Percentiles rank a stretch among this genome's conserved stretches.
Evolutionary conservation across 805 yeast genomes (phyloP).

Genomic region (Ogataea neopini): DNA sequence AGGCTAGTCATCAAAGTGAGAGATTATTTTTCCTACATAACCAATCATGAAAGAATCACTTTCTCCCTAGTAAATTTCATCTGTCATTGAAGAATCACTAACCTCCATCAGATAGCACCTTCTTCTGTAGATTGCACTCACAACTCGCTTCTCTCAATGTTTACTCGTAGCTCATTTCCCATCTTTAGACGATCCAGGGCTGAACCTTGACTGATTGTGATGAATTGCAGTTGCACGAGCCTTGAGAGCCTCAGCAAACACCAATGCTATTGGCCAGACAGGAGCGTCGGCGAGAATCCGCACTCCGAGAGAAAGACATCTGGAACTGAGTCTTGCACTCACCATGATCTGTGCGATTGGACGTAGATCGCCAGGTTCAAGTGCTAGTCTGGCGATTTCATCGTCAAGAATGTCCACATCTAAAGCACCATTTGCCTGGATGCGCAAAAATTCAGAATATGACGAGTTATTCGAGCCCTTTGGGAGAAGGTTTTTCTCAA

Average conservation of each 20-base stretch:
- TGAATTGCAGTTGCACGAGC: constrained; percentile 53
- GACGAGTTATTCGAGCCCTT: constrained; percentile 51
- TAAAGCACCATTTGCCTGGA: constrained; percentile 60
- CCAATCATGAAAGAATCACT: too few species aligned
- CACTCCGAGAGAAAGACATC: constrained; percentile 68
- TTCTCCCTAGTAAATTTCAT: too few species aligned
- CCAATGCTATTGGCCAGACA: constrained; percentile 79
- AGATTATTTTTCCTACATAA: too few species aligned
- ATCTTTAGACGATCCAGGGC: constrained; percentile 19
- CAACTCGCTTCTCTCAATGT: too few species aligned
- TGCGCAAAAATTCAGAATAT: constrained; percentile 57
- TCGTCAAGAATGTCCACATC: constrained; percentile 52
- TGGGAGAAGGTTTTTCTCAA: constrained; percentile 59
- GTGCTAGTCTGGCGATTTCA: constrained; percentile 48
- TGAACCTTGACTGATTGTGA: constrained; percentile 23
- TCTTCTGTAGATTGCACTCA: too few species aligned
- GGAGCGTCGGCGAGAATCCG: constrained; percentile 82
- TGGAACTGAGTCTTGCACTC: constrained; percentile 52
- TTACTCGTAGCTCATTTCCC: background rate
- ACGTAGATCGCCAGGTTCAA: constrained; percentile 46
- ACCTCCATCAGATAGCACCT: too few species aligned
- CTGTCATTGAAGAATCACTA: too few species aligned
- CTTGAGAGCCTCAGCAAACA: constrained; percentile 78
- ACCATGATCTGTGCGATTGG: constrained; percentile 49
- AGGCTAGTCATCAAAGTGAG: too few species aligned